These are phyloP conservation scores for Fusarium staphyleae DNA, from an alignment of 2,329 filamentous ascomycete genomes.

Conservation along the genomic window DNA sequence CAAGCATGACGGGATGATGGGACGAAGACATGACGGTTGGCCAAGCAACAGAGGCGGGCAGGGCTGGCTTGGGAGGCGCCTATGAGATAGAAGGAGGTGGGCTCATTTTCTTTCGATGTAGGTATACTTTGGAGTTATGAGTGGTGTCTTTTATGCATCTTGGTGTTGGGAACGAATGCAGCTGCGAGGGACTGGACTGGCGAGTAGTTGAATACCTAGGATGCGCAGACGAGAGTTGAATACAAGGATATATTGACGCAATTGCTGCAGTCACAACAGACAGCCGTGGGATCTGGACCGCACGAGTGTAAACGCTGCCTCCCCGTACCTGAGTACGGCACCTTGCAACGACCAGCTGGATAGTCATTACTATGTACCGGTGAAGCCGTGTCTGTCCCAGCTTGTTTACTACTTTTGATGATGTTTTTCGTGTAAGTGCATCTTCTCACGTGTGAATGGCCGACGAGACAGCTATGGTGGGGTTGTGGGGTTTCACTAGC, in stretches of 20 bases:
- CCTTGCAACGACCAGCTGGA: too few relatives aligned
- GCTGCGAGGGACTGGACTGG: slow-evolving; percentile 6
- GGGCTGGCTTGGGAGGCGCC: not conserved
- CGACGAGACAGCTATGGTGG: slow-evolving; percentile 7
- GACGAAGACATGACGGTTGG: slow-evolving; percentile 45
- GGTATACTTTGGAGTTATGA: slow-evolving; percentile 5
- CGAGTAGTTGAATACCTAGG: slow-evolving; percentile 1
- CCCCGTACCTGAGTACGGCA: too few relatives aligned
- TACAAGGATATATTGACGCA: not conserved
- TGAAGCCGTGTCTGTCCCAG: not conserved
- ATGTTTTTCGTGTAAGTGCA: slow-evolving; percentile 19
- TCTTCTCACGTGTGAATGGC: not conserved
- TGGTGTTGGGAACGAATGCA: not conserved
- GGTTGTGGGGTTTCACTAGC: slow-evolving; percentile 2
- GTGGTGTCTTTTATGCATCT: not conserved
- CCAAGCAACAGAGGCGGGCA: slow-evolving; percentile 6
- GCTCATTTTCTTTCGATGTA: slow-evolving; percentile 23
- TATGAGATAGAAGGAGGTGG: slow-evolving; percentile 5
- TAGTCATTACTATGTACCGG: not conserved
- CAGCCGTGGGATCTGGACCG: too few relatives aligned
- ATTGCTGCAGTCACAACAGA: not conserved
- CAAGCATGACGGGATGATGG: slow-evolving; percentile 44
- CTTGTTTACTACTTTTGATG: slow-evolving; percentile 6
- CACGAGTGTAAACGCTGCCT: too few relatives aligned
- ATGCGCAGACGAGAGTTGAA: too few relatives aligned